Conservation (phyloP, 176 grass and related monocot genomes). For the Musa itinerans region DNA sequence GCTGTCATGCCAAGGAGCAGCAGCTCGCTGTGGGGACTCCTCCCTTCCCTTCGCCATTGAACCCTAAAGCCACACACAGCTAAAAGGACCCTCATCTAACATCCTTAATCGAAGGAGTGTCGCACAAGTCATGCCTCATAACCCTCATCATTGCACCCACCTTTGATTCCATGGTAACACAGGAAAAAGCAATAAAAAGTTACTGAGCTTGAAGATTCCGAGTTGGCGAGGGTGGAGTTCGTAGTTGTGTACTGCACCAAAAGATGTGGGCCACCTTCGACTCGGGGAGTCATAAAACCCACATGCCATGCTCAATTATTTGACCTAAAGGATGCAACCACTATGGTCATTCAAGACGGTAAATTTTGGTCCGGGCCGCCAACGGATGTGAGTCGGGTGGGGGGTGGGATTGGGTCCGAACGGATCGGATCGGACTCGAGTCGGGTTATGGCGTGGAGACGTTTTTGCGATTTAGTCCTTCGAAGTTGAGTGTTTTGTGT, state of each 20-base stretch:
- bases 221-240: background rate
- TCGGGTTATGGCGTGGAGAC: no score
- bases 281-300: background rate
- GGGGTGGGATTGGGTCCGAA: no score
- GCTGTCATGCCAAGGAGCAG: slow-evolving; percentile 18
- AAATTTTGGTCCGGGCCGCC: no score
- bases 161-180: background rate
- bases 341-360: background rate
- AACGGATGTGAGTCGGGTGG: no score
- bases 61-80: background rate
- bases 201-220: slow-evolving; percentile 9
- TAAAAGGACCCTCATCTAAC: no score
- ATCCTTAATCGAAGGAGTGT: background rate
- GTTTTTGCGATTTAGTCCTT: no score
- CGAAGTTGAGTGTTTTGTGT: background rate
- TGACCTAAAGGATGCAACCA: background rate
- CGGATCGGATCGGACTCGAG: no score
- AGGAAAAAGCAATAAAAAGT: background rate
- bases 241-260: background rate
- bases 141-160: no score
- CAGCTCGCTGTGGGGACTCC: background rate
- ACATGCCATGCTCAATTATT: slow-evolving; percentile 9
- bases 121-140: background rate
- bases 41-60: no score
- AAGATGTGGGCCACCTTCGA: background rate